These are phyloP conservation scores for Citrus australasica DNA, from an alignment of 345 rosid genomes.

Conservation along the genomic window DNA sequence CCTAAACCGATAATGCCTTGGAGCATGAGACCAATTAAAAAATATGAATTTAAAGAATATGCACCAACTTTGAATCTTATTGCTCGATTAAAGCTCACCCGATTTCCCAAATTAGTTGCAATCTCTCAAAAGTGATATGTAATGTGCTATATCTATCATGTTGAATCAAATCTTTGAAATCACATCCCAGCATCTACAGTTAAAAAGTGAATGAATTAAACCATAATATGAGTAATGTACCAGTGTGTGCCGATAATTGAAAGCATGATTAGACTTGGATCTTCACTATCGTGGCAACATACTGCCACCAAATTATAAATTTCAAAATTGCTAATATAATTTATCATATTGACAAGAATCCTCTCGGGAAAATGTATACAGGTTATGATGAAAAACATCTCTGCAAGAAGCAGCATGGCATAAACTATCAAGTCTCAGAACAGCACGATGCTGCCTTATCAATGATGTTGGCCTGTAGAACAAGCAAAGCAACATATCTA, in stretches of 20 bases:
- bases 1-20: too few species aligned
- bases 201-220: not conserved
- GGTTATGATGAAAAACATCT: not conserved
- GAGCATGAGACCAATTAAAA: too few species aligned
- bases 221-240: not conserved
- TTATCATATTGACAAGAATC: not conserved
- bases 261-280: not conserved
- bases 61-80: too few species aligned
- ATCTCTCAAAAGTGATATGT: too few species aligned
- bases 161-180: not conserved
- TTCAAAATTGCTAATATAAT: not conserved
- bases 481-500: not conserved
- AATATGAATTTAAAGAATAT: too few species aligned
- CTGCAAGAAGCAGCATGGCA: not conserved
- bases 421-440: not conserved
- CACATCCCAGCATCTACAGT: not conserved
- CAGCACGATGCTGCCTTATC: not conserved
- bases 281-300: not conserved
- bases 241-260: not conserved
- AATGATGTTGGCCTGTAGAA: not conserved
- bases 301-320: slow-evolving; percentile 3
- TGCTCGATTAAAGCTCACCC: too few species aligned
- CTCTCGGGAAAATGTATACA: not conserved
- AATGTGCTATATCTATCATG: not conserved
- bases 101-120: too few species aligned